phyloP scores from a whole-genome alignment of 2,329 filamentous ascomycete species.

The Colletotrichum aenigma region DNA sequence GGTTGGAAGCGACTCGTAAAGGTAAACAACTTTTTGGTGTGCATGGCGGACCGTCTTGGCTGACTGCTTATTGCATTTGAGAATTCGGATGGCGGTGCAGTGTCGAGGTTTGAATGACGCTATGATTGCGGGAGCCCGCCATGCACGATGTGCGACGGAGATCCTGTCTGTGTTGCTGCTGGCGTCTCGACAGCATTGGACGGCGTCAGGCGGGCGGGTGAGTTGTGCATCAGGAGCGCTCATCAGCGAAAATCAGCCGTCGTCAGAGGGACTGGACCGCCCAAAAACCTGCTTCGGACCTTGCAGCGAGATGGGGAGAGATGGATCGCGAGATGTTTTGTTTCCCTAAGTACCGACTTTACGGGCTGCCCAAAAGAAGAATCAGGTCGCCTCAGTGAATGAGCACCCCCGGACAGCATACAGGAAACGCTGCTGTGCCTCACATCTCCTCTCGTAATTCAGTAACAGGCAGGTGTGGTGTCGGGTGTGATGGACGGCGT shows the following conservation, averaged over 20 bases:
- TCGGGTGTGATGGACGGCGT: not conserved
- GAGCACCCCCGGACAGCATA: not conserved
- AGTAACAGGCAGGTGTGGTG: not conserved
- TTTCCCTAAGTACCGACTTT: not conserved
- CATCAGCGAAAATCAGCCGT: not conserved
- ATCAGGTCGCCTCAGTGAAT: not conserved
- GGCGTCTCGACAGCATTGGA: not conserved
- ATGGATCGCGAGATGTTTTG: not conserved
- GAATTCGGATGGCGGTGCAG: conserved; percentile 1
- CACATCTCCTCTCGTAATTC: not conserved
- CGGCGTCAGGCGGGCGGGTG: not conserved
- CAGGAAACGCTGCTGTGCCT: not conserved
- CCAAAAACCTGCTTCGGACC: not conserved
- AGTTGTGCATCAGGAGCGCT: not conserved
- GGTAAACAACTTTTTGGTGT: not conserved
- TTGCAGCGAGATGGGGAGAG: not conserved
- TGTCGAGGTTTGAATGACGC: not conserved
- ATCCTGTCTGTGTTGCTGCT: conserved; percentile 8
- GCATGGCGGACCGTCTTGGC: not conserved
- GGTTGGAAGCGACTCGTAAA: not conserved
- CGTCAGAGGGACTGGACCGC: not conserved
- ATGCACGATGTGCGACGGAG: not conserved
- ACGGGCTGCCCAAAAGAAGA: not conserved
- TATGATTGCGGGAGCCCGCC: conserved; percentile 11
- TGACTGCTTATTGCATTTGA: not conserved